Base-by-base conservation (phyloP, 495 filamentous ascomycete species). In the Penicillium paradoxum region DNA sequence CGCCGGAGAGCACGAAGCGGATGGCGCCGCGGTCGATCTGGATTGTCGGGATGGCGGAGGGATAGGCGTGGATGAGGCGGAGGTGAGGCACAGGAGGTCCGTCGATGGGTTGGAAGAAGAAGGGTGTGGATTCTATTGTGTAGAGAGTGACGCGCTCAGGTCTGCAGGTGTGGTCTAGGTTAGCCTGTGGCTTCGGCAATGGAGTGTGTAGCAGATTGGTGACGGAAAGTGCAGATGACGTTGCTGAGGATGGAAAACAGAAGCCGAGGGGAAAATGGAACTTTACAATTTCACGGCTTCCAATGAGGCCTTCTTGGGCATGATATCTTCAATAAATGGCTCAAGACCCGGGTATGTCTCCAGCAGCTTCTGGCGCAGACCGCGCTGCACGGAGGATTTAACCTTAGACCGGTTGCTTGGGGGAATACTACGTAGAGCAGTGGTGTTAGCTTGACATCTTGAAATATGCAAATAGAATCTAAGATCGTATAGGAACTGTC, bases 231-330 rank as follows among this genome's bases (percentile, higher is more conserved):
- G n/a, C 25, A 22, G 2, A 21, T 41, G 38, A 33, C 8, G 21
- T 2, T 18, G 33, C 22, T 18, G 3, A n/a, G 11, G 44, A 21
- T 24, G 18, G 33, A 36, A 44, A 22, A 29, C 42, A 27, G 25
- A 24, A 44, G 33, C 17, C 19, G 6, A 6, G 27, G 2, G 41
- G 19, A 11, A 11, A 29, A n/a, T 36, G 45, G 48, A 17, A 45
- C 58, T 62, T 24, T 67, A 84, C 78, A 96, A 81, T 74, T 97
- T 97, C 65, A 97, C 80, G 37, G 87, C 79, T 72, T 96, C 90
- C 25, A 97, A 74, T 49, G 93, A 89, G n/a, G 84, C 81, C 65
- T 97, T 97, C 75, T 97, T 97, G 11, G 93, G 93, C 49, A 98
- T 80, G 49, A 98, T 86, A 64, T 95, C 90, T 65, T 98, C 93